Conservation (phyloP, 108 stramenopile genomes). For the Skeletonema tropicum region DNA sequence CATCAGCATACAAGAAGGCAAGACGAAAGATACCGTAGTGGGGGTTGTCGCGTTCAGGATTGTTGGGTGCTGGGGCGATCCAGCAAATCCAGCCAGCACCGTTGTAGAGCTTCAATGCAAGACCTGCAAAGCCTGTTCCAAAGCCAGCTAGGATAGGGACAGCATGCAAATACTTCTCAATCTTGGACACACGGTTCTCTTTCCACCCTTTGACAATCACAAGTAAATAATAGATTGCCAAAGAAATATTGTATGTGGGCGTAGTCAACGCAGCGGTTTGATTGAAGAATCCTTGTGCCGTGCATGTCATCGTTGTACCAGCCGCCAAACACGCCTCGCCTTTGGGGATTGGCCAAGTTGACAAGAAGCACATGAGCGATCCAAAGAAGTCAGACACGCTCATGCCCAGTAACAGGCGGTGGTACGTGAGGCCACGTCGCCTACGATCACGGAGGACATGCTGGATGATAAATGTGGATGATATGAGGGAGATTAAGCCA, state of each 20-base stretch:
- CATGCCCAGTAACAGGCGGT: slow-evolving; percentile 19
- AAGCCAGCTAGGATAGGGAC: slow-evolving; percentile 13
- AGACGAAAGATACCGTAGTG: slow-evolving; percentile 11
- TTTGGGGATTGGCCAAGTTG: slow-evolving; percentile 18
- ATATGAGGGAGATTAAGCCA: neutral
- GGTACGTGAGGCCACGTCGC: slow-evolving; percentile 11
- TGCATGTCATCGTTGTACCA: slow-evolving; percentile 20
- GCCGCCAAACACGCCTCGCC: slow-evolving; percentile 10
- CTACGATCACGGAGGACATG: slow-evolving; percentile 15
- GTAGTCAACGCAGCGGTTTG: slow-evolving; percentile 17
- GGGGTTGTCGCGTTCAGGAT: neutral
- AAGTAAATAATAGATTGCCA: slow-evolving; percentile 39
- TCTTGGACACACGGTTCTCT: slow-evolving; percentile 5
- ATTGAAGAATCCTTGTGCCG: slow-evolving; percentile 30
- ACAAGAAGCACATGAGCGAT: slow-evolving; percentile 10
- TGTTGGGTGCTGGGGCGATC: neutral
- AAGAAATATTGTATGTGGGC: slow-evolving; percentile 26
- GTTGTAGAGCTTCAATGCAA: slow-evolving; percentile 6
- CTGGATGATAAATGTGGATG: slow-evolving; percentile 13
- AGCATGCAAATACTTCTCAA: slow-evolving; percentile 17
- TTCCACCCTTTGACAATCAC: slow-evolving; percentile 26
- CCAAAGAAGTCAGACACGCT: slow-evolving; percentile 9
- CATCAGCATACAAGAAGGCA: slow-evolving; percentile 8
- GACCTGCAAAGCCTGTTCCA: slow-evolving; percentile 18
- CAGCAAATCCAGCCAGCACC: slow-evolving; percentile 12